Conservation (phyloP, 148 eudicot species). For the Bassia scoparia region DNA sequence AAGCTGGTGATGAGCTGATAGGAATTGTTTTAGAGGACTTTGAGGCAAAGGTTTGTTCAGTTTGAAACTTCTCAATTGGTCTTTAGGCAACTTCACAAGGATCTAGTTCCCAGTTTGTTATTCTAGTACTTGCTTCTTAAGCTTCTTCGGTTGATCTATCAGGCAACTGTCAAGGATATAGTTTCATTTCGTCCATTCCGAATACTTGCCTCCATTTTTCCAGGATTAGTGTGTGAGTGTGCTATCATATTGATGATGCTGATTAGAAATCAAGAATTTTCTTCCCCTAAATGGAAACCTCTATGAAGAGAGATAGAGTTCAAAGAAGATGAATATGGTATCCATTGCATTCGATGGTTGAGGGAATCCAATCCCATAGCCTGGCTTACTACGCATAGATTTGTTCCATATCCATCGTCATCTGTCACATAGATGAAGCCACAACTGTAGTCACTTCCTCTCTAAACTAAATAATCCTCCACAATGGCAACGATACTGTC, state of each 20-base stretch:
- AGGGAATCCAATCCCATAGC: constrained; percentile 90
- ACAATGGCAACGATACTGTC: constrained; percentile 35
- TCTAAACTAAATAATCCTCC: constrained; percentile 52
- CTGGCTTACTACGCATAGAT: constrained; percentile 81
- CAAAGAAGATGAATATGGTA: constrained; percentile 55
- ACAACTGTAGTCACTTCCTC: constrained; percentile 78
- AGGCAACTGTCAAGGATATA: constrained; percentile 40
- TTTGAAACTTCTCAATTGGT: constrained; percentile 80
- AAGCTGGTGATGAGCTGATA: constrained; percentile 77
- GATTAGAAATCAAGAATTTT: constrained; percentile 46
- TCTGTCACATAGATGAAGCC: constrained; percentile 85
- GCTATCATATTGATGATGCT: constrained; percentile 35
- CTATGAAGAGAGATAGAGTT: constrained; percentile 55
- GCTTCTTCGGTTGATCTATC: constrained; percentile 70
- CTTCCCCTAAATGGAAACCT: constrained; percentile 40
- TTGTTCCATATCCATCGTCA: constrained; percentile 59
- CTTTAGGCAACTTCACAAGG: constrained; percentile 43
- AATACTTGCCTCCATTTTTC: constrained; percentile 36
- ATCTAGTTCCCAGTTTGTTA: constrained; percentile 35
- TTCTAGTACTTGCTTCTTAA: constrained; percentile 47
- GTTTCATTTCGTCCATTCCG: constrained; percentile 28
- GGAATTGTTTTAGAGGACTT: constrained; percentile 84
- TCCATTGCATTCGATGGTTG: constrained; percentile 55
- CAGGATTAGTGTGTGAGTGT: constrained; percentile 35
- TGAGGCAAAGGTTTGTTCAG: constrained; percentile 82